A percentile compares a stretch with the other conserved stretches of the same genome.
phyloP scores from a whole-genome alignment of 2,329 filamentous ascomycete genomes.

The Pseudocercospora crystallina region DNA sequence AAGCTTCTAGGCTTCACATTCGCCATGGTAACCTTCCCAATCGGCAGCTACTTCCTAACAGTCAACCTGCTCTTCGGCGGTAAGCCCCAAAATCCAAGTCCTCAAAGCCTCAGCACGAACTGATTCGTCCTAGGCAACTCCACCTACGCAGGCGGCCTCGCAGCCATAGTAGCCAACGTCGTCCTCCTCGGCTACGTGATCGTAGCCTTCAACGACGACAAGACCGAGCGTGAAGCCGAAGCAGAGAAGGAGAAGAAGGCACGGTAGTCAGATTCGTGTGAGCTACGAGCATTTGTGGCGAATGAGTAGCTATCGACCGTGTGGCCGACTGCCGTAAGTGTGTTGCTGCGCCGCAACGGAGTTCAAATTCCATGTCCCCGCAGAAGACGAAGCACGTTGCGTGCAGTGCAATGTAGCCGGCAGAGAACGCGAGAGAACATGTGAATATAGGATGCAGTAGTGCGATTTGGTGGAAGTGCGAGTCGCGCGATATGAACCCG shows the following conservation, averaged over 20 bases:
- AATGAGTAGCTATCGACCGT: too few species aligned
- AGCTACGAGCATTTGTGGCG: too few species aligned
- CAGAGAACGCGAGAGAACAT: too few species aligned
- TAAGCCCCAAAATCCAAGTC: slow-evolving; percentile 39
- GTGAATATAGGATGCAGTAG: too few species aligned
- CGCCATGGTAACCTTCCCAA: slow-evolving; percentile 84
- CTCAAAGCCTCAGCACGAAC: neutral
- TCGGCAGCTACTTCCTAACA: slow-evolving; percentile 84
- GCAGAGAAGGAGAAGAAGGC: slow-evolving; percentile 44
- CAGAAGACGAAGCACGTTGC: too few species aligned
- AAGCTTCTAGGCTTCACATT: slow-evolving; percentile 89
- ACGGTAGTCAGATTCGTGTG: neutral
- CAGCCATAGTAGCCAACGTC: slow-evolving; percentile 86
- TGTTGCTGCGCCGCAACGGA: too few species aligned
- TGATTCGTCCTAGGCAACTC: slow-evolving; percentile 66
- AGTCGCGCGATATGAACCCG: too few species aligned
- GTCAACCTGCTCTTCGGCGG: slow-evolving; percentile 76
- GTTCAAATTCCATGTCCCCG: too few species aligned
- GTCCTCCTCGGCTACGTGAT: slow-evolving; percentile 88
- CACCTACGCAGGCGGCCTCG: slow-evolving; percentile 79
- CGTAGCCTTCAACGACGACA: slow-evolving; percentile 87
- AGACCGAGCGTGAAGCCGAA: slow-evolving; percentile 50
- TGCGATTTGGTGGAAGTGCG: too few species aligned
- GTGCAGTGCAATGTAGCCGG: too few species aligned
- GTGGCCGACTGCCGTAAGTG: too few species aligned